Base-by-base conservation (phyloP, 768 basidiomycete genomes). In the Amanita muscaria region DNA sequence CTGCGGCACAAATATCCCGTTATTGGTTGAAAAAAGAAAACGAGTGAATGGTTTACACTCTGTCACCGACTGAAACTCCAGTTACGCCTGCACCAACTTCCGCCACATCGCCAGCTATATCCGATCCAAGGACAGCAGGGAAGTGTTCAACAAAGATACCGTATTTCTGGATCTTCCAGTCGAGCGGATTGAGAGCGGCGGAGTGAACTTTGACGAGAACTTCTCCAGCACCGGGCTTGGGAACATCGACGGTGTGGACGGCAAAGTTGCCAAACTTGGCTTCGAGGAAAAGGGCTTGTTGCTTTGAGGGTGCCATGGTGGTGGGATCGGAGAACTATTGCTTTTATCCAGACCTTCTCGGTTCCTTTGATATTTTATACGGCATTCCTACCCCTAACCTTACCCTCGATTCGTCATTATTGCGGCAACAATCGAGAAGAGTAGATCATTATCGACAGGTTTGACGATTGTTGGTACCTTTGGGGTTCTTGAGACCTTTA, bases 31-130 rank as follows among this genome's bases (percentile, higher is more conserved):
- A 29, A 29, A 29, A 6, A 6, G 6, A 12, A 29, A 29, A 29
- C 6, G 27, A 52, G 40, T 46, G 53, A n/a, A n/a, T 18, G 9
- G 40, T 56, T 36, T 16, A 59, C 58, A 69, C 62, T 51, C 56
- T 55, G 48, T 66, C 64, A 16, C 67, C 68, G 12, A 53, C 50
- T 15, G 59, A 53, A 42, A 67, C 59, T 25, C 51, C 51, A 3
- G 25, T 54, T 0, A 70, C 67, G 14, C 57, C 64, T 14, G 58
- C 51, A 14, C 68, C 72, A n/a, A 70, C 59, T 22, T 58, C 58
- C 18, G 59, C 61, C 24, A 70, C 61, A 16, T 56, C 57, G n/a
- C 73, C 71, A 5, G 69, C 64, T 12, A 46, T 59, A 15, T 74
- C 70, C 5, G 40, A 47, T 3, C 68, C 72, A 23, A 66, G 42